Conservation (phyloP, 2,329 filamentous ascomycete genomes). For the Thielaviopsis populi region DNA sequence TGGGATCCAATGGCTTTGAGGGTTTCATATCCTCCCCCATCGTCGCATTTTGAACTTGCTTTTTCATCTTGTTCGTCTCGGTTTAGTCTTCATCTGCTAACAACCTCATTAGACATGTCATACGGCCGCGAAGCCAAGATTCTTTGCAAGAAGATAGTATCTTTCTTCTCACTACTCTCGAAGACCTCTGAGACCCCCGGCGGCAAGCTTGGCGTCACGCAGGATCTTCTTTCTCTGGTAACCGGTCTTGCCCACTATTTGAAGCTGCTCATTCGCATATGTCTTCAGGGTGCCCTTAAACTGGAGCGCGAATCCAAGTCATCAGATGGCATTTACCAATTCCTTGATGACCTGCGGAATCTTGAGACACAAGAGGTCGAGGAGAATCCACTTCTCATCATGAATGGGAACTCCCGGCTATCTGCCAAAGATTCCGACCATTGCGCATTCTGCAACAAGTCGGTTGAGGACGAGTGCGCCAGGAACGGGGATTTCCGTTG, state of each 20-base stretch:
- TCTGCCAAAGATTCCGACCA: conserved; percentile 70
- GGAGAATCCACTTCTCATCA: conserved; percentile 53
- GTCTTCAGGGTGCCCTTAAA: conserved; percentile 80
- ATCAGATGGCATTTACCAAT: conserved; percentile 61
- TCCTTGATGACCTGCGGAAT: conserved; percentile 69
- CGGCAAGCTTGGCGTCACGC: conserved; percentile 84
- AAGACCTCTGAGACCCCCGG: conserved; percentile 88
- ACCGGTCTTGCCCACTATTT: conserved; percentile 94
- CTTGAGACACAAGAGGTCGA: conserved; percentile 49
- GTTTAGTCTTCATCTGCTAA: background rate
- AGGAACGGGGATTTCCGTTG: conserved; percentile 61
- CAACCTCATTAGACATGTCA: conserved; percentile 50
- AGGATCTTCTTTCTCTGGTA: conserved; percentile 93
- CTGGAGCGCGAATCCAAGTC: conserved; percentile 71
- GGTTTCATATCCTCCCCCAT: background rate
- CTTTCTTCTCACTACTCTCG: conserved; percentile 88
- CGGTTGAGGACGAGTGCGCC: conserved; percentile 89
- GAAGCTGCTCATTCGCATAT: conserved; percentile 93
- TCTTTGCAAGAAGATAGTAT: conserved; percentile 98
- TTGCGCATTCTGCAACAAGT: conserved; percentile 64
- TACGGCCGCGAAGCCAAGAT: conserved; percentile 95
- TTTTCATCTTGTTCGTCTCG: conserved; percentile 11
- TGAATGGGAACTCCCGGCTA: conserved; percentile 48
- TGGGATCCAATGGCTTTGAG: background rate
- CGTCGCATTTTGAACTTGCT: background rate